These are phyloP conservation scores for Picochlorum sp. DNA, from an alignment of 139 green algal genomes.

Conservation along the genomic window DNA sequence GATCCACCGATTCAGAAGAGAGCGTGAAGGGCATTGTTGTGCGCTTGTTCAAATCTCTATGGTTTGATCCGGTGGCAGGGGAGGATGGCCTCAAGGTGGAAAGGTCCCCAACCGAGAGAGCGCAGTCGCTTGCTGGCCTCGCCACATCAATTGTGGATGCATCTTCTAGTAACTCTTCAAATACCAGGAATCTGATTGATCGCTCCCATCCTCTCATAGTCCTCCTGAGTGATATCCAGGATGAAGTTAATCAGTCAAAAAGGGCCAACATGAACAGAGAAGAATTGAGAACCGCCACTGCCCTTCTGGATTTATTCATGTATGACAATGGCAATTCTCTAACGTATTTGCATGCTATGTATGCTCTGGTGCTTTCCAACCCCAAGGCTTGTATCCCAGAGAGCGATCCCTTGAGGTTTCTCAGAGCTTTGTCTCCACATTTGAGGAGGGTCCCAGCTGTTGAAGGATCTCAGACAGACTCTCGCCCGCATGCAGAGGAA, in stretches of 20 bases:
- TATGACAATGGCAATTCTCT: not conserved
- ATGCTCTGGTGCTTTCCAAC: conserved; percentile 58
- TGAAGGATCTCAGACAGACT: not conserved
- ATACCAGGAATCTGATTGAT: conserved; percentile 34
- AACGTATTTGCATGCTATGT: conserved; percentile 57
- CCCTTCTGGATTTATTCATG: conserved; percentile 39
- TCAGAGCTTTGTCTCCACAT: conserved; percentile 62
- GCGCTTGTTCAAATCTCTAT: conserved; percentile 43
- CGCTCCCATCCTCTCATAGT: conserved; percentile 43
- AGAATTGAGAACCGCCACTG: conserved; percentile 31
- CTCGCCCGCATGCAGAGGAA: conserved; percentile 33
- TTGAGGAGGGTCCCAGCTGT: conserved; percentile 26
- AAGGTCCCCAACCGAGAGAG: conserved; percentile 19
- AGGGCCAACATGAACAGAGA: conserved; percentile 14
- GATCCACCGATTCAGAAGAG: conserved; percentile 41
- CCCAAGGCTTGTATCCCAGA: conserved; percentile 38
- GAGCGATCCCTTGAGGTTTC: conserved; percentile 42
- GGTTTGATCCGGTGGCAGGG: conserved; percentile 30
- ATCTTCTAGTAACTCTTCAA: not conserved
- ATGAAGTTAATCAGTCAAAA: conserved; percentile 13
- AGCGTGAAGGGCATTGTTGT: conserved; percentile 49
- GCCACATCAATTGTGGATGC: conserved; percentile 30
- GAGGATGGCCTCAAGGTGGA: conserved; percentile 4
- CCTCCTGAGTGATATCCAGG: conserved; percentile 16
- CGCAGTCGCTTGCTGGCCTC: conserved; percentile 39